phyloP scores from a whole-genome alignment of 176 grass and related monocot genomes.

The Eleusine coracana region DNA sequence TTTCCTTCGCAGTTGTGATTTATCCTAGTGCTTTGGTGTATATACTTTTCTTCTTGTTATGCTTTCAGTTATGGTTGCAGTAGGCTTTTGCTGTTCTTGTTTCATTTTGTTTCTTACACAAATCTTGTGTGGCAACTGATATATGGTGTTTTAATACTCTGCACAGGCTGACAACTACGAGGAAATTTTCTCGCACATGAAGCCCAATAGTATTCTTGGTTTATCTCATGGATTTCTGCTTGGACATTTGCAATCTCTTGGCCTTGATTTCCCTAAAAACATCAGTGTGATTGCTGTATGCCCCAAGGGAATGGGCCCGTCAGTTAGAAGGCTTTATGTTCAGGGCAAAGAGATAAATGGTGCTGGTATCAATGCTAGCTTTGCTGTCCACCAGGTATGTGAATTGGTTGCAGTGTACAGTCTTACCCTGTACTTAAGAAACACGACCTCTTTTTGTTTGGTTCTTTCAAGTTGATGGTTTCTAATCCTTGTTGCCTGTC shows the following conservation, averaged over 20 bases:
- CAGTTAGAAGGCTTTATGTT: conserved; percentile 85
- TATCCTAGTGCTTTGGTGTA: not conserved
- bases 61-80: not conserved
- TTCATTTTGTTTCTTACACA: not conserved
- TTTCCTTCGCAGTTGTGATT: not conserved
- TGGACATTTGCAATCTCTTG: conserved; percentile 75
- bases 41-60: not conserved
- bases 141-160: conserved; percentile 19
- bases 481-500: not conserved
- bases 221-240: conserved; percentile 88
- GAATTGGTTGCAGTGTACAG: not conserved
- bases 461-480: conserved; percentile 11
- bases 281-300: conserved; percentile 86
- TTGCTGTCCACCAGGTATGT: conserved; percentile 90
- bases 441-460: not conserved
- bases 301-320: conserved; percentile 90
- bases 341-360: conserved; percentile 90
- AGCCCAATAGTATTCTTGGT: conserved; percentile 83
- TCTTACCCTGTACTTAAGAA: not conserved
- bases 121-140: not conserved
- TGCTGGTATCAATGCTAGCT: conserved; percentile 89
- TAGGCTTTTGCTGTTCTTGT: not conserved
- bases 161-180: conserved; percentile 83
- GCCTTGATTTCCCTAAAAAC: conserved; percentile 78
- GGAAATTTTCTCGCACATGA: conserved; percentile 90